Evolutionary conservation across 208 protist species (phyloP), one percentile per base, ranked within the genome.

Genomic region (Crithidia bombi): DNA sequence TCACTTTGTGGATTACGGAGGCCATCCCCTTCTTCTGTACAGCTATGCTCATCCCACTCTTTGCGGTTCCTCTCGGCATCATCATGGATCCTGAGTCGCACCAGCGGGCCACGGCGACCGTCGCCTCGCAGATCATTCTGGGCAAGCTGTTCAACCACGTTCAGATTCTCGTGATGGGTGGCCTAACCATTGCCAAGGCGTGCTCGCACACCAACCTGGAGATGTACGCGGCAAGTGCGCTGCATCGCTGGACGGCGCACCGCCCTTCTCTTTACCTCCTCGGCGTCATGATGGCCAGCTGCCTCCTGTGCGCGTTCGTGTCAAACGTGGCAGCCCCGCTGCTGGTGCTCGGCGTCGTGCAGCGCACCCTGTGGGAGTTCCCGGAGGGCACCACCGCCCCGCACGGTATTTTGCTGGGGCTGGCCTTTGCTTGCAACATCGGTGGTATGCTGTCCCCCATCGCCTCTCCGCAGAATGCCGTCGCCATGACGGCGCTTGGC

Each of bases 401-500:
- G 14, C 87, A 97, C 44, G 89, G 86, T 25, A 88, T 97, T 47
- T 81, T 98, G 19, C 86, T 98, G 43, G 91, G 89, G n/a, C 76
- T 98, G 15, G 96, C 96, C 47, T 95, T 98, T 67, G 82, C 93
- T 17, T 97, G 96, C 78, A 97, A 98, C 74, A 74, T 98, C 36
- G 96, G 94, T n/a, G 96, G 96, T 23, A 98, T 98, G 96, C 83
- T 97, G 25, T 97, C 92, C 1, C 96, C 96, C 25, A 97, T 98
- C 56, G 93, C 95, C 9, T 97, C 93, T 10, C 96, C 96, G 52
- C 95, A 98, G 82, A 98, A 98, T 81, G 96, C 93, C 17, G 85
- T 98, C 10, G 91, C 94, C n/a, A 84, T 97, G 47, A 81, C 79
- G 9, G 81, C 85, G 23, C 82, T 97, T 14, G 78, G 79, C 63